These are phyloP conservation scores for Clarireedia sp. DNA, from an alignment of 2,329 filamentous ascomycete species.

Conservation along the genomic window DNA sequence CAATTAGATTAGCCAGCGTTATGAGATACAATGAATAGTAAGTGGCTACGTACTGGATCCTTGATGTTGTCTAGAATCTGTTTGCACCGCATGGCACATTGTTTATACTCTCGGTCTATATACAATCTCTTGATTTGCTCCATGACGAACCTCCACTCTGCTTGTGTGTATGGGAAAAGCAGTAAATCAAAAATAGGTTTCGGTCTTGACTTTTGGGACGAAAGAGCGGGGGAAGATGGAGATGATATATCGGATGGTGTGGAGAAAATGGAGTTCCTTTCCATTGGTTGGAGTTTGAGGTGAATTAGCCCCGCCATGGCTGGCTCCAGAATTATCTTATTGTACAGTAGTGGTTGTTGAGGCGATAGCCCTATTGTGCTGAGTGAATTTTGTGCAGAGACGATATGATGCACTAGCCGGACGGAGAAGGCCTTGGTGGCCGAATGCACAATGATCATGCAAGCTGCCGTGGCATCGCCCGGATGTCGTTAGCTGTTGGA, in stretches of 20 bases:
- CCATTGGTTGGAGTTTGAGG: slow-evolving; percentile 8
- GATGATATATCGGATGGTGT: slow-evolving; percentile 2
- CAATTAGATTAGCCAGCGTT: slow-evolving; percentile 2
- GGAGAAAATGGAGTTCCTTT: not conserved
- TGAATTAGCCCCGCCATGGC: slow-evolving; percentile 6
- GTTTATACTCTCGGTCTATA: slow-evolving; percentile 23
- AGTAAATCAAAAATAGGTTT: slow-evolving; percentile 11
- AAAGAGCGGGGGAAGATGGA: not conserved
- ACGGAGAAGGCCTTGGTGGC: slow-evolving; percentile 1
- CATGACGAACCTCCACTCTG: slow-evolving; percentile 26
- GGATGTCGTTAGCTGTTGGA: not conserved
- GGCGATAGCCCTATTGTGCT: not conserved
- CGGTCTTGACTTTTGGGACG: slow-evolving; percentile 11
- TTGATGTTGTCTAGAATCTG: slow-evolving; percentile 23
- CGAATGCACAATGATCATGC: slow-evolving; percentile 1
- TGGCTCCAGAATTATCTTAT: not conserved
- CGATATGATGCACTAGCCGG: not conserved
- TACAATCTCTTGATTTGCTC: slow-evolving; percentile 27
- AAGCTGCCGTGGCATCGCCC: slow-evolving; percentile 4
- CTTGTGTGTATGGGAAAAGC: slow-evolving; percentile 20
- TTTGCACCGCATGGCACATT: slow-evolving; percentile 25
- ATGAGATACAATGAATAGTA: not conserved
- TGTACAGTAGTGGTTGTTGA: not conserved
- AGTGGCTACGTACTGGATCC: slow-evolving; percentile 21
- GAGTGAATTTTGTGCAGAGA: not conserved